Conservation (phyloP, 2,329 filamentous ascomycete species). For the Ceratocystis alfenasii region DNA sequence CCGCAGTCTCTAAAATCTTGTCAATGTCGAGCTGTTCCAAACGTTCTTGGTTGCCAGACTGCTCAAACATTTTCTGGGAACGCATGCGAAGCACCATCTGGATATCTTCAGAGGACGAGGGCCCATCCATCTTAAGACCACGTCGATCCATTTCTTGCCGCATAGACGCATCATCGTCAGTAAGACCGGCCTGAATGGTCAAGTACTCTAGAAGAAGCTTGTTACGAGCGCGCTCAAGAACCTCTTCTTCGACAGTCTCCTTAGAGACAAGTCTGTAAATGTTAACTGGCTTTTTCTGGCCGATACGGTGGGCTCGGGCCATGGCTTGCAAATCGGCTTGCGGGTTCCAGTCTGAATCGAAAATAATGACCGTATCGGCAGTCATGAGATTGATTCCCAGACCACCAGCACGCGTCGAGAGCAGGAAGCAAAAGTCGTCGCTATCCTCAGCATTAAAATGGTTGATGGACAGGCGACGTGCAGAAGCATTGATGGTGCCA, state of each 20-base stretch:
- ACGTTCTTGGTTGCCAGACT: conserved; percentile 90
- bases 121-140: conserved; percentile 60
- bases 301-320: conserved; percentile 95
- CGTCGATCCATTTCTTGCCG: conserved; percentile 67
- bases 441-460: conserved; percentile 97
- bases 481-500: conserved; percentile 80
- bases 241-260: conserved; percentile 96
- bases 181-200: conserved; percentile 92
- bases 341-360: conserved; percentile 98
- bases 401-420: conserved; percentile 90
- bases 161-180: conserved; percentile 79
- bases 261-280: conserved; percentile 95
- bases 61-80: conserved; percentile 98
- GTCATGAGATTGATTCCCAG: conserved; percentile 99
- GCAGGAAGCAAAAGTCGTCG: conserved; percentile 88
- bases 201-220: conserved; percentile 96
- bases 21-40: conserved; percentile 96
- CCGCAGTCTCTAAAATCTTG: conserved; percentile 88
- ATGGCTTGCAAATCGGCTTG: conserved; percentile 97
- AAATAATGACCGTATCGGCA: conserved; percentile 92
- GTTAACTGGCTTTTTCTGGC: conserved; percentile 89
- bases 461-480: conserved; percentile 87
- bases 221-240: conserved; percentile 88
- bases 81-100: conserved; percentile 93
- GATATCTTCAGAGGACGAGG: conserved; percentile 85